Conservation (phyloP, 257 asterid species). For the Gentiana straminea region DNA sequence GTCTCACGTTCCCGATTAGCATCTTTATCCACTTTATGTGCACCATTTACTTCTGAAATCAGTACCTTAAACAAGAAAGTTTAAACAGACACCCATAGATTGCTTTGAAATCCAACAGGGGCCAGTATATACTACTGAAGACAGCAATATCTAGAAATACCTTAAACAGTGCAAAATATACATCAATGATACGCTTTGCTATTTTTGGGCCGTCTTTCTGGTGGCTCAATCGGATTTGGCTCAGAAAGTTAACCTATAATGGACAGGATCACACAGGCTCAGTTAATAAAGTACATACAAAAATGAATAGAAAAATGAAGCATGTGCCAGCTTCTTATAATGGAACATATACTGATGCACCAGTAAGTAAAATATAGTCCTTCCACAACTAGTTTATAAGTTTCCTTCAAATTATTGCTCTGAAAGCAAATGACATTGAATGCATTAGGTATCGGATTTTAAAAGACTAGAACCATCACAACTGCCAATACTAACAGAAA, state of each 20-base stretch:
- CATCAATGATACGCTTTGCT: constrained; percentile 85
- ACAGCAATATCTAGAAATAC: constrained; percentile 20
- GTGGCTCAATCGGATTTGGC: constrained; percentile 80
- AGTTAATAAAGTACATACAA: neutral
- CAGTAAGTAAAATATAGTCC: too few species aligned
- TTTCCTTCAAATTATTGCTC: too few species aligned
- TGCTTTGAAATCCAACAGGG: neutral
- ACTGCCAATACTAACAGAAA: too few species aligned
- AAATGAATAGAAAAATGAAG: too few species aligned
- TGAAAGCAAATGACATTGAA: too few species aligned
- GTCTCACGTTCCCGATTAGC: constrained; percentile 20
- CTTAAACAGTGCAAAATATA: constrained; percentile 93
- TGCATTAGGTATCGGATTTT: too few species aligned
- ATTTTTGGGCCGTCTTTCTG: constrained; percentile 89
- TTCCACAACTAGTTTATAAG: too few species aligned
- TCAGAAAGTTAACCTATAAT: constrained; percentile 73
- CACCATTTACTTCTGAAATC: constrained; percentile 55
- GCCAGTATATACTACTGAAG: neutral
- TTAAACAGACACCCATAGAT: neutral
- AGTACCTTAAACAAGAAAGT: constrained; percentile 43
- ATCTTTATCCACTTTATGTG: constrained; percentile 23
- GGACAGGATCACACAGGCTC: constrained; percentile 7
- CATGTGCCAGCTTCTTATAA: too few species aligned
- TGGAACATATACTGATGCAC: too few species aligned
- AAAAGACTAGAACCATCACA: too few species aligned